Evolutionary conservation across 441 rosid genomes (phyloP).

Genomic region (Omphalea diandra): DNA sequence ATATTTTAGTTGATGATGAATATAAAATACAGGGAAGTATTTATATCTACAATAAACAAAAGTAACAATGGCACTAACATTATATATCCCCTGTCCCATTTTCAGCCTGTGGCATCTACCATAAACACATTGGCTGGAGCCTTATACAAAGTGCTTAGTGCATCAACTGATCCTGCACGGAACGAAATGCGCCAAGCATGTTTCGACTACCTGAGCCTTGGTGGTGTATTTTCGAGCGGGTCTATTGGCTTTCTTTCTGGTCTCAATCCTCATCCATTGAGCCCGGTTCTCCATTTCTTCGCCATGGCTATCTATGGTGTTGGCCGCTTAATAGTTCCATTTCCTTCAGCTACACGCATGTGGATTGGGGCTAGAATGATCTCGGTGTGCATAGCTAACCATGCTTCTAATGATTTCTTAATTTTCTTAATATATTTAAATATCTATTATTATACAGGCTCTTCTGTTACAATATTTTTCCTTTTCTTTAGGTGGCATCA

Average conservation of each 20-base stretch:
- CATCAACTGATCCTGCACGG: neutral
- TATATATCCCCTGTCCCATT: no score
- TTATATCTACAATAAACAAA: no score
- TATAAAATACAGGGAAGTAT: no score
- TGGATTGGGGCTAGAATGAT: slow-evolving; percentile 8
- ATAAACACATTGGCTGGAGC: neutral
- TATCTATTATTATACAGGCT: neutral
- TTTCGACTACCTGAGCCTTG: no score
- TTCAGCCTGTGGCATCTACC: slow-evolving; percentile 1
- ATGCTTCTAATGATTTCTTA: no score
- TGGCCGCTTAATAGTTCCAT: neutral
- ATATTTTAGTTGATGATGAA: no score
- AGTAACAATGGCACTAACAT: no score
- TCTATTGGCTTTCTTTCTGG: neutral
- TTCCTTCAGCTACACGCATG: neutral
- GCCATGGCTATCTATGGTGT: no score
- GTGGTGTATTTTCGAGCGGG: neutral
- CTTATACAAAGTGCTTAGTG: neutral
- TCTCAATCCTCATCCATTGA: neutral
- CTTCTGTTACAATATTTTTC: neutral
- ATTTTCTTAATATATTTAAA: neutral
- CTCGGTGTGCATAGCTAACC: neutral
- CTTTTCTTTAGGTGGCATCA: neutral
- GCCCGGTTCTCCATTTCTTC: neutral
- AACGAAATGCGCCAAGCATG: neutral